phyloP scores from a whole-genome alignment of 2,329 filamentous ascomycete genomes.

The Trichoderma aggressivum region DNA sequence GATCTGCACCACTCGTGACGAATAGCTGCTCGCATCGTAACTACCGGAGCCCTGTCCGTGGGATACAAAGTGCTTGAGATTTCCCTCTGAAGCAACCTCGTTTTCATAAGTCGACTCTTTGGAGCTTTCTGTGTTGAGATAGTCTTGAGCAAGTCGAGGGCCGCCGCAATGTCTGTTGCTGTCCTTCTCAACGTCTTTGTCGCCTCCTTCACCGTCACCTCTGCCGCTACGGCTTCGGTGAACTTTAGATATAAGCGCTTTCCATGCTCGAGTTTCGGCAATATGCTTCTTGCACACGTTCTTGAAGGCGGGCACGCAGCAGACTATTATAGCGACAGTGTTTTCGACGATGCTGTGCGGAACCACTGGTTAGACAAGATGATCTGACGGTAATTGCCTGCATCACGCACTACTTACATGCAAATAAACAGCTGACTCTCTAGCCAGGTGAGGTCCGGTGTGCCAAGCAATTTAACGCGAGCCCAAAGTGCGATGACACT shows the following conservation, averaged over 20 bases:
- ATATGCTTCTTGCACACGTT: neutral
- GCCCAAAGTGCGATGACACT: neutral
- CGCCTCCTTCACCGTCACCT: neutral
- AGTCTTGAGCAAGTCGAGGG: neutral
- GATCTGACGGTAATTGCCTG: neutral
- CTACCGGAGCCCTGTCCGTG: neutral
- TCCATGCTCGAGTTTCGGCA: neutral
- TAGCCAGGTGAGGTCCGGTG: neutral
- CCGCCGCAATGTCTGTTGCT: neutral
- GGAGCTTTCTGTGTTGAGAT: neutral
- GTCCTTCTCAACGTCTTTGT: neutral
- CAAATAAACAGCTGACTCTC: neutral
- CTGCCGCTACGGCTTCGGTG: neutral
- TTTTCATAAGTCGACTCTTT: neutral
- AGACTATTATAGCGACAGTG: conserved; percentile 22
- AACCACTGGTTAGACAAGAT: neutral
- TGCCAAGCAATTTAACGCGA: neutral
- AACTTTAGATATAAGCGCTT: neutral
- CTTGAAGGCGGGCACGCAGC: conserved; percentile 21
- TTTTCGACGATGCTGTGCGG: conserved; percentile 19
- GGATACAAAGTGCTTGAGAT: neutral
- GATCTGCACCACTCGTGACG: neutral
- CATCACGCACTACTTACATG: neutral
- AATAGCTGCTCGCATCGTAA: neutral
- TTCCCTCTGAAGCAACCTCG: neutral